phyloP scores from a whole-genome alignment of 164 flowering plant genomes.

The Nymphaea colorata region DNA sequence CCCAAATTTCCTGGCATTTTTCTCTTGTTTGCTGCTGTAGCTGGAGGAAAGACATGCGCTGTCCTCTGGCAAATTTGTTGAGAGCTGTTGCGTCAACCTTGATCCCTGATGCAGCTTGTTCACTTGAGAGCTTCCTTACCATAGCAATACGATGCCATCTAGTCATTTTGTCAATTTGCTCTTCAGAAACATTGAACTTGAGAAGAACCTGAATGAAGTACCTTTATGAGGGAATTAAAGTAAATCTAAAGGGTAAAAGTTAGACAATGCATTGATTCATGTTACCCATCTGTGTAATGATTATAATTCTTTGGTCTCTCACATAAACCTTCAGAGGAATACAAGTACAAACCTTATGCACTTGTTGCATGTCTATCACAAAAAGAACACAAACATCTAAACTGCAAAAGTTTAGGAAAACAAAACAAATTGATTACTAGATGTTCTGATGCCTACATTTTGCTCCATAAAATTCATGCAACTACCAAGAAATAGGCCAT shows the following conservation, averaged over 20 bases:
- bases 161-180: slow-evolving; percentile 76
- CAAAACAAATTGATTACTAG: too few relatives aligned
- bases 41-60: slow-evolving; percentile 96
- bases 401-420: too few relatives aligned
- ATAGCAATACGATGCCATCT: slow-evolving; percentile 98
- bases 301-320: too few relatives aligned
- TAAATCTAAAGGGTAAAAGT: background rate
- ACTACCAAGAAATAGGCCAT: too few relatives aligned
- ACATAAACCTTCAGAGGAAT: too few relatives aligned
- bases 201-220: slow-evolving; percentile 69
- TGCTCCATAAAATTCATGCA: too few relatives aligned
- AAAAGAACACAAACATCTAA: too few relatives aligned
- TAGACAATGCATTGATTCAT: background rate
- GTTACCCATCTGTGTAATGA: too few relatives aligned
- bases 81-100: slow-evolving; percentile 68
- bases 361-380: too few relatives aligned
- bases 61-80: slow-evolving; percentile 87
- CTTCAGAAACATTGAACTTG: slow-evolving; percentile 76
- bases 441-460: too few relatives aligned
- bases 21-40: slow-evolving; percentile 96
- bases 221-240: background rate
- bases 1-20: slow-evolving; percentile 99
- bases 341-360: too few relatives aligned
- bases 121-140: slow-evolving; percentile 96
- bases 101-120: slow-evolving; percentile 90